Evolutionary conservation across 257 asterid genomes (phyloP), one percentile per base, ranked within the genome.

Genomic region (Solanum chiquidenum): DNA sequence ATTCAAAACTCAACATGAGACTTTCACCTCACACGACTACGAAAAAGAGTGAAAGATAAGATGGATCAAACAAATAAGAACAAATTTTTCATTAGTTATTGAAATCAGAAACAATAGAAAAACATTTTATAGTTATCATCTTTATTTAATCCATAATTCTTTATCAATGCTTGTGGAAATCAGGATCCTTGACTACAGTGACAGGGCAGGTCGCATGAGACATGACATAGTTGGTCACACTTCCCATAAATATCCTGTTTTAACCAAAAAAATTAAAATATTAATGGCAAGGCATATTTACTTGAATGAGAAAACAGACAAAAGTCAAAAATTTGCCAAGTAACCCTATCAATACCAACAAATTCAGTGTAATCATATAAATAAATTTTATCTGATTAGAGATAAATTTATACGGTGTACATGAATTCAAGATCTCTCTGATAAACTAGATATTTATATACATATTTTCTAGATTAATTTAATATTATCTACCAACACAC

Each of bases 201-300:
- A 95, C 96, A 1, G 98, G 96, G 89, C 98, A 95, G 23, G 91
- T 83, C 6, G 96, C 98, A 31, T 89, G 88, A 23, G 93, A 5
- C 34, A 94, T 46, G 86, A 95, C 91, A 84, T 95, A 94, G 87
- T 90, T 90, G 20, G 95, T 94, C 85, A 95, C 98, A 73, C 98
- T 95, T 42, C 98, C 98, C 90, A 95, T 27, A 13, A 95, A 92
- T 86, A 94, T 94, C 97, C 98, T 95, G 91, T 52, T 87, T 77
- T 83, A 29, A 88, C 52, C 73, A 25, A 29, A 5, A 5, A 21
- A 35, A 87, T 12, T 12, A 86, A 5, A 49, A 38, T 12, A 42
- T 46, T 62, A 64, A 79, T 23, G 3, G 23, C 35, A 68, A 66
- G 31, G 55, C 62, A 90, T 6, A 27, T 23, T 68, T 13, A 44